These are phyloP conservation scores for Nevesoporus exiguus DNA, from an alignment of 768 basidiomycete genomes.

Conservation along the genomic window DNA sequence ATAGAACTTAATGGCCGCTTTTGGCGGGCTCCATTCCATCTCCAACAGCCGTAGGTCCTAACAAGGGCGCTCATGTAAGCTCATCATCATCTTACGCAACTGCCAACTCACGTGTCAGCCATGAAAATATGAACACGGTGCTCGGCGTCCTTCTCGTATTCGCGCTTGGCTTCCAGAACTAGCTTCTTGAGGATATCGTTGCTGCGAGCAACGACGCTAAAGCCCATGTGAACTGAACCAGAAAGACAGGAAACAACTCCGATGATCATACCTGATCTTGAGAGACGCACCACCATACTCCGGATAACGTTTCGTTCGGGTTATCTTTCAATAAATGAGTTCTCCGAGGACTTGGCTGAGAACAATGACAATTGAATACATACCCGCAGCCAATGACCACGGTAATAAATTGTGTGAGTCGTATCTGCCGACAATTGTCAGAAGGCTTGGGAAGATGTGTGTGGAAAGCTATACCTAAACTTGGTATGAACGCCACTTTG, in stretches of 20 bases:
- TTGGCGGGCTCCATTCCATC: slow-evolving; percentile 85
- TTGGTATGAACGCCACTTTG: slow-evolving; percentile 84
- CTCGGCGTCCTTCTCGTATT: slow-evolving; percentile 88
- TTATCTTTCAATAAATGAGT: slow-evolving; percentile 52
- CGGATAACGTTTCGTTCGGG: slow-evolving; percentile 70
- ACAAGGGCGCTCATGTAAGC: slow-evolving; percentile 2
- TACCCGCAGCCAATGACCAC: slow-evolving; percentile 84
- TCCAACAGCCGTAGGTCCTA: slow-evolving; percentile 75
- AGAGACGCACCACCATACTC: slow-evolving; percentile 71
- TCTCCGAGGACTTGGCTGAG: slow-evolving; percentile 16
- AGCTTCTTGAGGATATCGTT: slow-evolving; percentile 86
- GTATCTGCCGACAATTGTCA: slow-evolving; percentile 51
- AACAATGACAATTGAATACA: slow-evolving; percentile 22
- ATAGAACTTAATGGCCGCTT: slow-evolving; percentile 93
- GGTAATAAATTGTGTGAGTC: slow-evolving; percentile 86
- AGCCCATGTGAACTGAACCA: slow-evolving; percentile 12
- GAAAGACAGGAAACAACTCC: slow-evolving; percentile 11
- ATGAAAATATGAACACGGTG: slow-evolving; percentile 88
- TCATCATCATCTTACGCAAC: slow-evolving; percentile 6
- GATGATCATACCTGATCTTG: slow-evolving; percentile 74
- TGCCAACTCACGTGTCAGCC: slow-evolving; percentile 72
- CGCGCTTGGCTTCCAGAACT: slow-evolving; percentile 81
- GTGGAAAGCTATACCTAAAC: slow-evolving; percentile 52
- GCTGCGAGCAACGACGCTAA: slow-evolving; percentile 81
- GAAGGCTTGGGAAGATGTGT: slow-evolving; percentile 9